Percentiles rank a stretch among this genome's conserved stretches.
Evolutionary conservation across 306 rosid genomes (phyloP).

Genomic region (Notholithocarpus densiflorus): DNA sequence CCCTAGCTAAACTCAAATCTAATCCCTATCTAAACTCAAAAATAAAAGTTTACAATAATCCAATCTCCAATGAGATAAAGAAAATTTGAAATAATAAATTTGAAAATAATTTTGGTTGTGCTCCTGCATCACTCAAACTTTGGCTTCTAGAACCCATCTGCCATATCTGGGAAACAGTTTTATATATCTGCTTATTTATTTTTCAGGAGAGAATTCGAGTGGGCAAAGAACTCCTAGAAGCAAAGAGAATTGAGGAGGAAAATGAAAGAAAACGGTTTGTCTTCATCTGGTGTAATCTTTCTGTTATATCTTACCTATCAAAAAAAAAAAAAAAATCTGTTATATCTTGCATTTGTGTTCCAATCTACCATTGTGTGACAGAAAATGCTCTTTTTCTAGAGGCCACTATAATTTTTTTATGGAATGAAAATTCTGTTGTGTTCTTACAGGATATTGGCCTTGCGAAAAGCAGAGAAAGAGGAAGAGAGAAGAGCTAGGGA

Average conservation of each 20-base stretch:
- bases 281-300: conserved; percentile 16
- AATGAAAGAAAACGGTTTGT: conserved; percentile 90
- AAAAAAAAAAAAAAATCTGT: not conserved
- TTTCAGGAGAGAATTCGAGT: conserved; percentile 89
- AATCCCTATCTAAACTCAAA: too few species aligned
- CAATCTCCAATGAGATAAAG: too few species aligned
- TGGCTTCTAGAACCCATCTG: not conserved
- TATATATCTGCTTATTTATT: conserved; percentile 12
- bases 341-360: conserved; percentile 12
- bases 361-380: not conserved
- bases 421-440: conserved; percentile 19
- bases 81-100: too few species aligned
- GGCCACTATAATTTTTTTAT: not conserved
- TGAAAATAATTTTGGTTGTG: too few species aligned
- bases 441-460: conserved; percentile 66
- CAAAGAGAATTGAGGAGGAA: conserved; percentile 90
- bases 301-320: conserved; percentile 7
- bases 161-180: not conserved
- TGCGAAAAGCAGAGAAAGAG: conserved; percentile 95
- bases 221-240: conserved; percentile 96
- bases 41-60: too few species aligned
- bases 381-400: not conserved
- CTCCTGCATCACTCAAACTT: not conserved
- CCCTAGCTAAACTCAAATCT: too few species aligned
- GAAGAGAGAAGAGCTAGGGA: conserved; percentile 96